phyloP scores from a whole-genome alignment of 768 basidiomycete genomes.

The Tulasnella calospora region DNA sequence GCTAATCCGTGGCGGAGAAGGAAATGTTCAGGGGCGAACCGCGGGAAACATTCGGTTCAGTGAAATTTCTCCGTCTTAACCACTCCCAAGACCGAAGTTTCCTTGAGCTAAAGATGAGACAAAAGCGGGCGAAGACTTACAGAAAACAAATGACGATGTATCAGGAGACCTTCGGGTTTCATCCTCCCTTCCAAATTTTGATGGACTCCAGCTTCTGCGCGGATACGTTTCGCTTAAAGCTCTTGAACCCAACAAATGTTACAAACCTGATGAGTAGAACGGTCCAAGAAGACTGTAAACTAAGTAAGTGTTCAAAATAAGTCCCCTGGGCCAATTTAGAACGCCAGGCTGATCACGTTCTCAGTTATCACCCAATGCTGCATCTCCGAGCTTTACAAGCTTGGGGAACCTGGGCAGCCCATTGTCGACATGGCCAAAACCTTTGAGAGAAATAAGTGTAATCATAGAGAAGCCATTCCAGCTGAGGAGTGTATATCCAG shows the following conservation, averaged over 20 bases:
- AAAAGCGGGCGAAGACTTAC: conserved; percentile 93
- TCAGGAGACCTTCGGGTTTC: conserved; percentile 78
- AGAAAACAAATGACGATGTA: conserved; percentile 92
- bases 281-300: conserved; percentile 83
- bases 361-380: conserved; percentile 99
- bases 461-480: conserved; percentile 81
- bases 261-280: conserved; percentile 65
- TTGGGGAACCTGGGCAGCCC: conserved; percentile 65
- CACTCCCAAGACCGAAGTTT: not conserved
- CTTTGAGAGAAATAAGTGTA: conserved; percentile 91
- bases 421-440: conserved; percentile 85
- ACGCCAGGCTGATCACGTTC: not conserved
- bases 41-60: not conserved
- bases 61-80: conserved; percentile 2
- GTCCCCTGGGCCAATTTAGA: conserved; percentile 29
- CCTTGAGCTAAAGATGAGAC: conserved; percentile 59
- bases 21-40: not conserved
- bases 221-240: conserved; percentile 42
- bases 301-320: conserved; percentile 69
- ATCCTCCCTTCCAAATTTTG: conserved; percentile 90
- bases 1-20: too few relatives aligned
- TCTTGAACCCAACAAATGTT: not conserved
- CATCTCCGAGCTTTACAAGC: conserved; percentile 86
- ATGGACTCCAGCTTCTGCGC: conserved; percentile 85
- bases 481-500: conserved; percentile 77